A percentile compares a stretch with the other conserved stretches of the same genome.
phyloP scores from a whole-genome alignment of 768 basidiomycete species.

The Lepiota brunneoincarnata region DNA sequence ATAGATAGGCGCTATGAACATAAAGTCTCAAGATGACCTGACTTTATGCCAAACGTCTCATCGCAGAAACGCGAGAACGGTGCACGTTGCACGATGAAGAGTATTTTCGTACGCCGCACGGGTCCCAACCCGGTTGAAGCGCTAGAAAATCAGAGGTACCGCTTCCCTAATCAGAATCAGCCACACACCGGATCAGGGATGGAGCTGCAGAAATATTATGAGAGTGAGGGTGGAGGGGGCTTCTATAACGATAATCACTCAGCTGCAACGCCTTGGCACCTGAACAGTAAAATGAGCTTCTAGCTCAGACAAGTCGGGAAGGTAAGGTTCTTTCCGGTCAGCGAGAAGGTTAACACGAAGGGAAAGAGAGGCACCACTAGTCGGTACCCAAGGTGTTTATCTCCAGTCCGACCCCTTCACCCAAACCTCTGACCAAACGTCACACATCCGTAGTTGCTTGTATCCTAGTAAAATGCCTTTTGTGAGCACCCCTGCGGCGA shows the following conservation, averaged over 20 bases:
- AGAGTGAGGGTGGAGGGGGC: too few relatives aligned
- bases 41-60: neutral
- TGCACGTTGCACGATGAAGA: neutral
- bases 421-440: neutral
- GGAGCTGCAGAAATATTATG: neutral
- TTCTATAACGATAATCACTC: too few relatives aligned
- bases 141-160: neutral
- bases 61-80: neutral
- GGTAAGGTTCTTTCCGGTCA: neutral
- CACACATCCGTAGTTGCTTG: neutral
- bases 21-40: neutral
- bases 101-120: slow-evolving; percentile 1
- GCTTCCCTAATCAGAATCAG: neutral
- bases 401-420: neutral
- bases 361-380: neutral
- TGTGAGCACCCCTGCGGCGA: neutral
- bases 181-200: slow-evolving; percentile 2
- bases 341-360: neutral
- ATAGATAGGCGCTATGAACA: slow-evolving; percentile 2
- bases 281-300: too few relatives aligned
- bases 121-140: neutral
- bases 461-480: slow-evolving; percentile 2
- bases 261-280: too few relatives aligned
- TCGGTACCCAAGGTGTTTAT: neutral
- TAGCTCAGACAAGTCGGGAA: too few relatives aligned